Base-by-base conservation (phyloP, 495 filamentous ascomycete genomes). In the Terfezia boudieri region DNA sequence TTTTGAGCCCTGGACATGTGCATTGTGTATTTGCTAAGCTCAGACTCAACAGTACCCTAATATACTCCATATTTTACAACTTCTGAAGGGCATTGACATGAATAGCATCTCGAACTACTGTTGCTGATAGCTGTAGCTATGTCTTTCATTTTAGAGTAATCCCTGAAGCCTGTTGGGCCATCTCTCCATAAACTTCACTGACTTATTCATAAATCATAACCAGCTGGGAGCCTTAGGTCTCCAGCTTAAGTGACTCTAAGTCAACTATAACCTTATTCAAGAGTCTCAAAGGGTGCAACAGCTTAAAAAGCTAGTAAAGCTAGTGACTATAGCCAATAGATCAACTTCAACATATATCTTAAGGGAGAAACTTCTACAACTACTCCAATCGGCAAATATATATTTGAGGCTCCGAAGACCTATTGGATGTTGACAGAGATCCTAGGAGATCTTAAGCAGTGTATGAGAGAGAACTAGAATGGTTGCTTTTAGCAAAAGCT, bases 401-500 rank as follows among this genome's bases (percentile, higher is more conserved):
- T n/a, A 62, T 75, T 50, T 68, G 65, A 46, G 64, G 60, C 17
- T 59, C 55, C 37, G 52, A 57, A 57, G 50, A 59, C 62, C 63
- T 57, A 57, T 50, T 54, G 56, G 48, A 43, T 53, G 55, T 64
- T 38, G 62, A 57, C 14, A 53, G 49, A 36, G 55, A 61, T 23
- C 49, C 59, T 53, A 3, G 55, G 55, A 14, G 51, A 58, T 32
- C 41, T 57, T n/a, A 60, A 59, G 35, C 62, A 69, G 41, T 4
- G 20, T 78, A 81, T 62, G 79, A 83, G 61, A 68, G 73, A 35
- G 83, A 95, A 56, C 71, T 93, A 54, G 79, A 90, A 67, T 96
- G 90, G 90, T 67, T 94, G 23, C 68, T 94, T 20, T 74, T 86
- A 9, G 80, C 79, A 61, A 98, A 95, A 66, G 87, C 86, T 2